phyloP scores from a whole-genome alignment of 495 filamentous ascomycete species.

The Cryomyces minteri region DNA sequence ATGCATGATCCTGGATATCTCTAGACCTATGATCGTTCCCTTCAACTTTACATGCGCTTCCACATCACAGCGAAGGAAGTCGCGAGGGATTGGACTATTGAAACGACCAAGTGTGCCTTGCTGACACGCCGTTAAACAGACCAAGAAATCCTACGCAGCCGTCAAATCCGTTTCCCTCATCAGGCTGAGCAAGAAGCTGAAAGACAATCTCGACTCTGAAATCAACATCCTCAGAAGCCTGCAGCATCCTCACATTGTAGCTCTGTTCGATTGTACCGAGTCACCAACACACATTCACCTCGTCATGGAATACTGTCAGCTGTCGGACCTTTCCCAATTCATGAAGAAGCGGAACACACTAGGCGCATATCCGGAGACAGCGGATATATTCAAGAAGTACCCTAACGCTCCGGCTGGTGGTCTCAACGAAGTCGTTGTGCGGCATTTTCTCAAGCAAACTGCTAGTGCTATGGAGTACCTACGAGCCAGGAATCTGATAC shows the following conservation, averaged over 20 bases:
- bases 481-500: slow-evolving; percentile 66
- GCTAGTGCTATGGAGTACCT: slow-evolving; percentile 83
- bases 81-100: background rate
- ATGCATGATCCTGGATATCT: background rate
- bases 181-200: slow-evolving; percentile 86
- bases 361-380: slow-evolving; percentile 51
- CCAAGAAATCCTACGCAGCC: slow-evolving; percentile 56
- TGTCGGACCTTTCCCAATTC: slow-evolving; percentile 83
- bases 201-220: slow-evolving; percentile 86
- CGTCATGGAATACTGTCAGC: slow-evolving; percentile 95
- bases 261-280: slow-evolving; percentile 84
- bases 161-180: slow-evolving; percentile 88
- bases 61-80: background rate
- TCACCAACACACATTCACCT: slow-evolving; percentile 76
- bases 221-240: slow-evolving; percentile 84
- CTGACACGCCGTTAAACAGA: slow-evolving; percentile 13
- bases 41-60: background rate
- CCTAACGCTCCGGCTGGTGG: slow-evolving; percentile 64
- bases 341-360: slow-evolving; percentile 83
- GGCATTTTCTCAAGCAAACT: slow-evolving; percentile 93
- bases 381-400: slow-evolving; percentile 79
- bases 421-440: slow-evolving; percentile 79
- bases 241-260: slow-evolving; percentile 92
- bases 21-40: background rate
- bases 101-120: background rate